A percentile compares a stretch with the other conserved stretches of the same genome.
These are phyloP conservation scores for Trifolium repens DNA, from an alignment of 306 rosid species.

Conservation along the genomic window DNA sequence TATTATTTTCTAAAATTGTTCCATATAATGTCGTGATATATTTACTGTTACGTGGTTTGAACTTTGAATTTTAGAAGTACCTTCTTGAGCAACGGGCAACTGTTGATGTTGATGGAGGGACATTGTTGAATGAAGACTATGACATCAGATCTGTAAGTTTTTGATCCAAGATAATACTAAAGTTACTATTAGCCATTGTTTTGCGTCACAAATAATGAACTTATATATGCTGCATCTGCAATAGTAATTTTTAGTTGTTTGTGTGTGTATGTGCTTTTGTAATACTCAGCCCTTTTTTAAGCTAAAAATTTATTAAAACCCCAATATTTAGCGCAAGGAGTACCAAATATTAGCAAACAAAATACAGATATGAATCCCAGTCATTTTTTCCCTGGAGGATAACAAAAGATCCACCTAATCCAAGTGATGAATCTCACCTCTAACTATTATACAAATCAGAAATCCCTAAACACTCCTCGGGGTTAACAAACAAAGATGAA, in stretches of 20 bases:
- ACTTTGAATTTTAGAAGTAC: slow-evolving; percentile 64
- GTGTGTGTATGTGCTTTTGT: not conserved
- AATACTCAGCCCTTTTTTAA: not conserved
- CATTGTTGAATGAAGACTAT: slow-evolving; percentile 82
- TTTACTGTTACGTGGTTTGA: slow-evolving; percentile 15
- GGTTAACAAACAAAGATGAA: not conserved
- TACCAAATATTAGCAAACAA: not conserved
- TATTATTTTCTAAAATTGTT: slow-evolving; percentile 18
- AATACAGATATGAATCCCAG: not conserved
- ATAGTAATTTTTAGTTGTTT: not conserved
- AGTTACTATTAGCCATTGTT: slow-evolving; percentile 14
- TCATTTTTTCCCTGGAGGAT: not conserved
- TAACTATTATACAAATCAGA: not conserved
- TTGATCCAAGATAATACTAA: slow-evolving; percentile 30
- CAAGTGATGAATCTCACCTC: not conserved
- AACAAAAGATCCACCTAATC: not conserved
- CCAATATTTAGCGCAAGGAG: not conserved
- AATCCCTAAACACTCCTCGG: not conserved
- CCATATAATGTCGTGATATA: slow-evolving; percentile 10
- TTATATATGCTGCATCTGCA: slow-evolving; percentile 25
- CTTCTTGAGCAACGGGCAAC: slow-evolving; percentile 88
- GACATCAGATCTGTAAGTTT: slow-evolving; percentile 91
- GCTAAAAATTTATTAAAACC: not conserved
- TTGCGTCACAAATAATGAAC: slow-evolving; percentile 6
- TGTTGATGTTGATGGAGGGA: slow-evolving; percentile 81